Conservation (phyloP, 352 stramenopile species). For the Pythium apleroticum region DNA sequence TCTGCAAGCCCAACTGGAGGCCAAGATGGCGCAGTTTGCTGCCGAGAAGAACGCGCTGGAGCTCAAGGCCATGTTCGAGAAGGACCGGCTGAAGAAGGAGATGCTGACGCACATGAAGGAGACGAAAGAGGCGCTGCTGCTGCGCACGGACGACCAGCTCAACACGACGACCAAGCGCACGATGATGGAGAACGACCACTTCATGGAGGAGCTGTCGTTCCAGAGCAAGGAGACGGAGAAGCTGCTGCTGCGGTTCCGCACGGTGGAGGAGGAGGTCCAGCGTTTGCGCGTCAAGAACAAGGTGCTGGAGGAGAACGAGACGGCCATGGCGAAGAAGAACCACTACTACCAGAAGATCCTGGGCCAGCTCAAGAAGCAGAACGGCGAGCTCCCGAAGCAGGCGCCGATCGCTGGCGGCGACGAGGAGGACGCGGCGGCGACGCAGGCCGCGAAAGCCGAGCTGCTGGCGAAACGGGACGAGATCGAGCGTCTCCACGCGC, state of each 20-base stretch:
- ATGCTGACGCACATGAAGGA: slow-evolving; percentile 53
- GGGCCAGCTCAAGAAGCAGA: slow-evolving; percentile 42
- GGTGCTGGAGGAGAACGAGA: slow-evolving; percentile 52
- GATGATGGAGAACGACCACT: slow-evolving; percentile 81
- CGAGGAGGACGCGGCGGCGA: not conserved
- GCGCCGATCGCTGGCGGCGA: not conserved
- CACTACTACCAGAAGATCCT: slow-evolving; percentile 75
- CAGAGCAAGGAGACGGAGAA: slow-evolving; percentile 77
- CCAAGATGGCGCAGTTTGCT: slow-evolving; percentile 29
- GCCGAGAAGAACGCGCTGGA: slow-evolving; percentile 50
- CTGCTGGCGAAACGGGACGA: not conserved
- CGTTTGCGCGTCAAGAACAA: slow-evolving; percentile 48
- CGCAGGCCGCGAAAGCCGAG: not conserved
- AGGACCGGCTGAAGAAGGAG: slow-evolving; percentile 70
- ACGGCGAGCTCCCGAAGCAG: slow-evolving; percentile 3
- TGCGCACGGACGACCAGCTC: slow-evolving; percentile 64
- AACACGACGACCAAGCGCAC: slow-evolving; percentile 72
- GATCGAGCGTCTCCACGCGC: slow-evolving; percentile 5
- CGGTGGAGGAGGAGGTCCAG: slow-evolving; percentile 46
- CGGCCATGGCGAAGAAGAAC: slow-evolving; percentile 60
- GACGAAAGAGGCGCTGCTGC: slow-evolving; percentile 54
- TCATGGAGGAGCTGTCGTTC: slow-evolving; percentile 68
- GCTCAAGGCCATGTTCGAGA: slow-evolving; percentile 57
- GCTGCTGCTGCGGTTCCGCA: slow-evolving; percentile 42
- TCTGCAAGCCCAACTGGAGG: slow-evolving; percentile 38